These are phyloP conservation scores for Gynochthodes officinalis DNA, from an alignment of 257 asterid genomes.

Conservation along the genomic window DNA sequence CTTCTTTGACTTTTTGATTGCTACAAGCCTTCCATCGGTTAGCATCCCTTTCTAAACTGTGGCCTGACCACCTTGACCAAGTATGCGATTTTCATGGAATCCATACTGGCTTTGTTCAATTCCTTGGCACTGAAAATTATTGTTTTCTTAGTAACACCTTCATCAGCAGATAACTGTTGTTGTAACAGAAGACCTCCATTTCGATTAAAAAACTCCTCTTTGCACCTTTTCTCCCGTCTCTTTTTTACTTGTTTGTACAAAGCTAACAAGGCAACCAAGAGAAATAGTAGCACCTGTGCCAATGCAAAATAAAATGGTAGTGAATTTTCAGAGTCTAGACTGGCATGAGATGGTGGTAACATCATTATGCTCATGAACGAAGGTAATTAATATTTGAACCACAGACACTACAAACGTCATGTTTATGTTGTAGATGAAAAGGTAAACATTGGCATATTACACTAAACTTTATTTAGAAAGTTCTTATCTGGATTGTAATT, in stretches of 20 bases:
- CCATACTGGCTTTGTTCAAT: conserved; percentile 24
- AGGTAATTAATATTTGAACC: no score
- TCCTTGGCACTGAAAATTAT: conserved; percentile 26
- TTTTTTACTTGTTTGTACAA: conserved; percentile 12
- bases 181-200: conserved; percentile 20
- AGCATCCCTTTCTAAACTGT: conserved; percentile 11
- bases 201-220: not conserved
- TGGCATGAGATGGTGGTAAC: not conserved
- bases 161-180: conserved; percentile 24
- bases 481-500: no score
- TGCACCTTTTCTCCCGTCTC: conserved; percentile 10
- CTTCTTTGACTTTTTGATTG: conserved; percentile 10
- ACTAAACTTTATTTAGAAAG: no score
- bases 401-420: not conserved
- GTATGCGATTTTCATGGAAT: conserved; percentile 2
- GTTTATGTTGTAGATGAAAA: no score
- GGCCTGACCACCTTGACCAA: conserved; percentile 9
- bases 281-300: conserved; percentile 3
- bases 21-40: conserved; percentile 13
- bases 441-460: no score
- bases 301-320: not conserved
- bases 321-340: not conserved
- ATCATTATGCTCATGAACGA: not conserved
- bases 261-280: not conserved
- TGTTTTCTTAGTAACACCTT: conserved; percentile 19